A percentile compares a stretch with the other conserved stretches of the same genome.
Evolutionary conservation across 2,329 filamentous ascomycete species (phyloP).

Genomic region (Neopestalotiopsis clavispora): DNA sequence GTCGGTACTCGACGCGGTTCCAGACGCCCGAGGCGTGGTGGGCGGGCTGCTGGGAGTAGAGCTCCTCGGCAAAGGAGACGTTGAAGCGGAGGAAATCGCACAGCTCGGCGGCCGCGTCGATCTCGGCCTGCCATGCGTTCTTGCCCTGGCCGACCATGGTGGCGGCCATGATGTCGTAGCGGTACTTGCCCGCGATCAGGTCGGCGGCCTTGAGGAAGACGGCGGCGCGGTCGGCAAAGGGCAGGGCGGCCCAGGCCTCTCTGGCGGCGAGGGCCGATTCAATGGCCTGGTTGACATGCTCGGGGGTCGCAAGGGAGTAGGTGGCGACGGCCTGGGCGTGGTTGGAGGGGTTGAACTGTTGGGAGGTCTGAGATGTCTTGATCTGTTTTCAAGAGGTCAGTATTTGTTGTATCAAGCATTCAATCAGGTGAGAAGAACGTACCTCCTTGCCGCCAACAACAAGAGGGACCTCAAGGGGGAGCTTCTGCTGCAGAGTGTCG

Average conservation of each 20-base stretch:
- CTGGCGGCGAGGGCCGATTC: conserved; percentile 86
- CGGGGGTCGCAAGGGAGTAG: conserved; percentile 80
- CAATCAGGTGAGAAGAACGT: background rate
- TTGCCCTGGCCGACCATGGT: conserved; percentile 98
- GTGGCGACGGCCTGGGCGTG: conserved; percentile 78
- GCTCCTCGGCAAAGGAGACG: conserved; percentile 89
- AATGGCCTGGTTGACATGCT: conserved; percentile 81
- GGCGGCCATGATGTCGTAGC: conserved; percentile 94
- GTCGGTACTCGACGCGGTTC: conserved; percentile 89
- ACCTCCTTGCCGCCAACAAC: conserved; percentile 81
- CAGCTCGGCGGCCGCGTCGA: conserved; percentile 90
- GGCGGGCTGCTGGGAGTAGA: conserved; percentile 85
- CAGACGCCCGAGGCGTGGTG: conserved; percentile 85
- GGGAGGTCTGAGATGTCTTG: conserved; percentile 67
- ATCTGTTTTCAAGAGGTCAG: conserved; percentile 49
- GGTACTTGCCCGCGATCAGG: conserved; percentile 87
- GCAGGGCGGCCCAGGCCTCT: conserved; percentile 81
- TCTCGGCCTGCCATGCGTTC: conserved; percentile 99
- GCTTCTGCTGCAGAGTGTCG: conserved; percentile 68
- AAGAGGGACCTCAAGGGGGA: conserved; percentile 79
- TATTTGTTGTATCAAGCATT: background rate
- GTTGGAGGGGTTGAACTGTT: conserved; percentile 82
- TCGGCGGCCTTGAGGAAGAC: conserved; percentile 97
- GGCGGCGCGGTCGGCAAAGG: conserved; percentile 89
- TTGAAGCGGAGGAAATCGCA: conserved; percentile 94